Conservation (phyloP, 2,329 filamentous ascomycete genomes). For the Aspergillus hortae region DNA sequence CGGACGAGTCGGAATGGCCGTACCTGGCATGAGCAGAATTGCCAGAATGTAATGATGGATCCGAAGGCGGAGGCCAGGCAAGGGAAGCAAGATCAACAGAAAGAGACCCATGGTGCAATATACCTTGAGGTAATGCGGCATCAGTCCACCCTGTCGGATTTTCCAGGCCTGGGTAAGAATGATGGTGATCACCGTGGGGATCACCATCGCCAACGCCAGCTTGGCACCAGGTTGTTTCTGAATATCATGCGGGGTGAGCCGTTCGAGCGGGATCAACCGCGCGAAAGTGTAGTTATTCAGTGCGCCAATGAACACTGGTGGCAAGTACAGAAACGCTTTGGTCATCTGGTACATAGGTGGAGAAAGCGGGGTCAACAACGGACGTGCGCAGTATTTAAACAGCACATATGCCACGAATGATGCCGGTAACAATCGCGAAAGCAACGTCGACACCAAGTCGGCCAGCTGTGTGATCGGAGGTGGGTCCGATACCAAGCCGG, state of each 20-base stretch:
- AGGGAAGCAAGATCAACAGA: conserved; percentile 66
- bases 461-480: conserved; percentile 66
- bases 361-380: conserved; percentile 69
- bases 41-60: conserved; percentile 95
- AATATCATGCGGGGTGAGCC: conserved; percentile 87
- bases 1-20: conserved; percentile 80
- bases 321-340: conserved; percentile 86
- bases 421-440: conserved; percentile 81
- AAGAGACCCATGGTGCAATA: conserved; percentile 65
- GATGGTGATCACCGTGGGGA: conserved; percentile 66
- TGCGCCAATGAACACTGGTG: conserved; percentile 84
- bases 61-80: conserved; percentile 76
- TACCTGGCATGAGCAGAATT: conserved; percentile 81
- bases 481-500: conserved; percentile 84
- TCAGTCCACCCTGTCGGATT: conserved; percentile 78
- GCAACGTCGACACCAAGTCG: conserved; percentile 69
- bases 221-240: conserved; percentile 84
- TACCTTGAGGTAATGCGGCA: conserved; percentile 72
- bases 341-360: conserved; percentile 63
- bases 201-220: conserved; percentile 73
- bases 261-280: conserved; percentile 79
- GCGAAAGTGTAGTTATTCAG: conserved; percentile 95
- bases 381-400: conserved; percentile 75
- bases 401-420: conserved; percentile 85
- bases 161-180: conserved; percentile 75